Evolutionary conservation across 768 basidiomycete genomes (phyloP).

Genomic region (Mycena vitilis): DNA sequence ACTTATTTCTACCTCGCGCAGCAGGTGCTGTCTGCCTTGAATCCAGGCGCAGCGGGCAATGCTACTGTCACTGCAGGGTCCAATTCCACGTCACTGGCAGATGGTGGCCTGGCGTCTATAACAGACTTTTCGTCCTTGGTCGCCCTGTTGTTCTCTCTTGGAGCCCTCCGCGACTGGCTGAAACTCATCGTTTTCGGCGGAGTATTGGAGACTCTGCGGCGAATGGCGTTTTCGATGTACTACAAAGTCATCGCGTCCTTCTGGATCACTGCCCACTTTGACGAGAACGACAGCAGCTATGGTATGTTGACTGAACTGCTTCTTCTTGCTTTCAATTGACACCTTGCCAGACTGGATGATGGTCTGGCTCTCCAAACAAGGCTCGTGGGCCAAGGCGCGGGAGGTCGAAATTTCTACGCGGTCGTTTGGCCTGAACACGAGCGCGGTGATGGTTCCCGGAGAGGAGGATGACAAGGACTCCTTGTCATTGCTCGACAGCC

Average conservation of each 20-base stretch:
- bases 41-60: slow-evolving; percentile 25
- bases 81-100: slow-evolving; percentile 32
- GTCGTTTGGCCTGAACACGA: slow-evolving; percentile 49
- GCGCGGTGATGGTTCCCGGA: slow-evolving; percentile 49
- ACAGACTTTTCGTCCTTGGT: slow-evolving; percentile 50
- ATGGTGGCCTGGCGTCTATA: slow-evolving; percentile 16
- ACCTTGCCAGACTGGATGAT: slow-evolving; percentile 71
- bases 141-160: slow-evolving; percentile 60
- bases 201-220: slow-evolving; percentile 67
- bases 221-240: slow-evolving; percentile 58
- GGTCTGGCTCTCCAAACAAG: slow-evolving; percentile 73
- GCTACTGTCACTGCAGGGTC: slow-evolving; percentile 17
- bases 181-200: slow-evolving; percentile 74
- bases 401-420: slow-evolving; percentile 63
- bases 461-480: slow-evolving; percentile 48
- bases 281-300: slow-evolving; percentile 67
- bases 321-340: slow-evolving; percentile 22
- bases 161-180: slow-evolving; percentile 71
- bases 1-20: slow-evolving; percentile 41
- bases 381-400: slow-evolving; percentile 66
- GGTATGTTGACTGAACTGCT: slow-evolving; percentile 49
- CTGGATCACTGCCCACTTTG: slow-evolving; percentile 72
- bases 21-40: slow-evolving; percentile 39
- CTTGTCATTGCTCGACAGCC: slow-evolving; percentile 39
- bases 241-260: slow-evolving; percentile 59